Conservation (phyloP, 495 filamentous ascomycete species). For the Lepraria neglecta region DNA sequence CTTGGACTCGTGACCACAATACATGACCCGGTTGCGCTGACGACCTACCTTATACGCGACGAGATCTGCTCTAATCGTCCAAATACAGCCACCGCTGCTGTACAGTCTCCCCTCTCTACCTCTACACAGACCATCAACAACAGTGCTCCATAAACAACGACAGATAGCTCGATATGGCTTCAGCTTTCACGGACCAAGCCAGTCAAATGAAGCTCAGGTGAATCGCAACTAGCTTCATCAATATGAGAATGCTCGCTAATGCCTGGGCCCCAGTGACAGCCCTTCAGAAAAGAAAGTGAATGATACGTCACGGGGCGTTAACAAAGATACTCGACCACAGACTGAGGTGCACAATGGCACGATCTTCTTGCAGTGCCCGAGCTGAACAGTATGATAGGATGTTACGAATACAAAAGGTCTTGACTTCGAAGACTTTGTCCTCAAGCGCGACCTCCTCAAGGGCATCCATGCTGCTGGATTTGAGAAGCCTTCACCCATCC, state of each 20-base stretch:
- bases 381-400: slow-evolving; percentile 54
- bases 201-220: slow-evolving; percentile 66
- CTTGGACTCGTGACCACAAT: not conserved
- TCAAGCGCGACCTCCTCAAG: slow-evolving; percentile 93
- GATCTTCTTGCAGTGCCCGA: slow-evolving; percentile 22
- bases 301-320: slow-evolving; percentile 65
- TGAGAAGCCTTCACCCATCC: slow-evolving; percentile 96
- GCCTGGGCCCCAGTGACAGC: slow-evolving; percentile 39
- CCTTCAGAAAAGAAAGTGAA: slow-evolving; percentile 66
- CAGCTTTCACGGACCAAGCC: slow-evolving; percentile 61
- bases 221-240: slow-evolving; percentile 25
- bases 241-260: not conserved
- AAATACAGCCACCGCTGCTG: not conserved
- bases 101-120: not conserved
- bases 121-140: not conserved
- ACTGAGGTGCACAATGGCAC: slow-evolving; percentile 66
- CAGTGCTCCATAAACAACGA: not conserved
- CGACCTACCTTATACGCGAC: not conserved
- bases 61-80: not conserved
- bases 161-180: slow-evolving; percentile 41
- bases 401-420: slow-evolving; percentile 95
- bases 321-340: slow-evolving; percentile 81
- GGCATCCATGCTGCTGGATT: slow-evolving; percentile 98
- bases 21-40: slow-evolving; percentile 1
- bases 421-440: slow-evolving; percentile 93